These are phyloP conservation scores for Eutrema heterophyllum DNA, from an alignment of 345 rosid genomes.

Conservation along the genomic window DNA sequence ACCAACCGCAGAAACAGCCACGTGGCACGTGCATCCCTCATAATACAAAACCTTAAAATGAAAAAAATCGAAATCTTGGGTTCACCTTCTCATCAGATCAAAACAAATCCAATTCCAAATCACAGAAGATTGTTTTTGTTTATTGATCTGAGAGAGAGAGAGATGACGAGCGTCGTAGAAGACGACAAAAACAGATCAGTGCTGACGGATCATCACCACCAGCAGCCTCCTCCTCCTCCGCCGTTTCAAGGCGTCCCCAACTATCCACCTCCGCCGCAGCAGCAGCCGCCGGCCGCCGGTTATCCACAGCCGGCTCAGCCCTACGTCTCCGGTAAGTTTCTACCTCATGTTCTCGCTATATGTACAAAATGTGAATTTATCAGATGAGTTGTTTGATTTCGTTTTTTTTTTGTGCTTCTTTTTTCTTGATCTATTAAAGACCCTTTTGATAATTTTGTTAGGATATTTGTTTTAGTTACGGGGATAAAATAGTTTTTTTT, in stretches of 20 bases:
- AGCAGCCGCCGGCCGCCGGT: constrained; percentile 6
- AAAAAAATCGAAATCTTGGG: background rate
- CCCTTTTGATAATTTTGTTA: background rate
- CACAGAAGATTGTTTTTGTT: background rate
- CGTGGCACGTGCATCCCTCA: constrained; percentile 5
- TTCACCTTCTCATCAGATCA: constrained; percentile 12
- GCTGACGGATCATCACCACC: constrained; percentile 14
- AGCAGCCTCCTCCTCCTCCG: constrained; percentile 14
- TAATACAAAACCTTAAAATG: background rate
- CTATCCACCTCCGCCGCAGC: constrained; percentile 24
- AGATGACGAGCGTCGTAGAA: constrained; percentile 22
- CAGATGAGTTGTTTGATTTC: background rate
- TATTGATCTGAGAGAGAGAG: constrained; percentile 11
- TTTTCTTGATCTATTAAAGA: background rate
- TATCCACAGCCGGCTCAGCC: constrained; percentile 33
- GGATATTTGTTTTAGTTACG: background rate
- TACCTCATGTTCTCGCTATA: background rate
- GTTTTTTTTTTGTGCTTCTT: background rate
- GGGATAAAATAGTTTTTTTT: background rate
- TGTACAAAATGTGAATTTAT: background rate
- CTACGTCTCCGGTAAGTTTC: constrained; percentile 9
- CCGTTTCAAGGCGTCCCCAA: constrained; percentile 26
- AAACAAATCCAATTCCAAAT: background rate
- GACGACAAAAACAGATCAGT: constrained; percentile 23
- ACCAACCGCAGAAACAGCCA: constrained; percentile 12